These are phyloP conservation scores for Opeltia flavorubescens DNA, from an alignment of 495 filamentous ascomycete genomes.

Conservation along the genomic window DNA sequence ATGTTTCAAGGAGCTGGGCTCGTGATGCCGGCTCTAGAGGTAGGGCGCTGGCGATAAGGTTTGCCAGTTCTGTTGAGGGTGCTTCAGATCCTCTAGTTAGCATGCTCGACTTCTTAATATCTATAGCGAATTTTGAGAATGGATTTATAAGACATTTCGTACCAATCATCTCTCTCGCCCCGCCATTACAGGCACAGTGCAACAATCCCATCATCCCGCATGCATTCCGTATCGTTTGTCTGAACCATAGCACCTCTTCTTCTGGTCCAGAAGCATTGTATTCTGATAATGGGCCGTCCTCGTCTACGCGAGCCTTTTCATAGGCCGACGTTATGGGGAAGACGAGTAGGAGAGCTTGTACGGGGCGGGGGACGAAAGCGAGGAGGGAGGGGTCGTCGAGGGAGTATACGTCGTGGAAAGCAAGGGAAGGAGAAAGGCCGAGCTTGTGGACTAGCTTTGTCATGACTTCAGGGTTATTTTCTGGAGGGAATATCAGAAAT, in stretches of 20 bases:
- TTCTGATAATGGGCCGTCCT: conserved; percentile 21
- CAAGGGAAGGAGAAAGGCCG: conserved; percentile 33
- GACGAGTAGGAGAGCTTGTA: conserved; percentile 43
- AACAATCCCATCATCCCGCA: conserved; percentile 52
- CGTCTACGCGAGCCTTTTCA: conserved; percentile 26
- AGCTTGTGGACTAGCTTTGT: conserved; percentile 37
- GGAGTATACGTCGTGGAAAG: conserved; percentile 45
- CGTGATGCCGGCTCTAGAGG: conserved; percentile 31
- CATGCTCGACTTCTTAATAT: too few species aligned
- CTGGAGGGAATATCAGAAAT: conserved; percentile 23
- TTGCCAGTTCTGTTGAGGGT: conserved; percentile 19
- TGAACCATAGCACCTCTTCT: conserved; percentile 49
- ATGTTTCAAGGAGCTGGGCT: conserved; percentile 55
- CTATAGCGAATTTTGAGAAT: too few species aligned
- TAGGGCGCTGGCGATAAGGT: conserved; percentile 18
- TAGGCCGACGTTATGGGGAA: conserved; percentile 33
- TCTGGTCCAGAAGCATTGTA: conserved; percentile 35
- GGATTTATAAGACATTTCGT: too few species aligned
- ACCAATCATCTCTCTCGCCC: conserved; percentile 28
- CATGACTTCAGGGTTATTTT: conserved; percentile 52
- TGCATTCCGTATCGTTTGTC: conserved; percentile 51
- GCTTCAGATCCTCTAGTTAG: not conserved
- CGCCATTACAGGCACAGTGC: conserved; percentile 41
- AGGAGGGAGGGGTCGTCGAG: conserved; percentile 41
- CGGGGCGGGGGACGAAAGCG: conserved; percentile 41